Conservation (phyloP, 805 yeast species). For the Saccharomycopsis fermentans region DNA sequence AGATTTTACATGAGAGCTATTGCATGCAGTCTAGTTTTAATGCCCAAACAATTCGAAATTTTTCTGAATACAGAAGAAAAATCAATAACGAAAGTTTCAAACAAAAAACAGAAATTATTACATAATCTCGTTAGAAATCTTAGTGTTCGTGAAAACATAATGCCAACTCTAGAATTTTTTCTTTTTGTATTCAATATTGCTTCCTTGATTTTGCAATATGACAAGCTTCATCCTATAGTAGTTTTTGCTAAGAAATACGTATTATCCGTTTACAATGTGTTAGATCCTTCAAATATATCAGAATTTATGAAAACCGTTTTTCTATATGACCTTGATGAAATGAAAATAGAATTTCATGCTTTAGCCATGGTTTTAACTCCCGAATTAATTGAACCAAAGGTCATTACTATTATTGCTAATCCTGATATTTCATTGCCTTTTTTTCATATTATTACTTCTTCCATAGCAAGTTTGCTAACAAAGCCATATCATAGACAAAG, state of each 20-base stretch:
- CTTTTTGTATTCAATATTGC: constrained; percentile 13
- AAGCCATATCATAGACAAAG: constrained; percentile 13
- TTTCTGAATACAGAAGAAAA: constrained; percentile 1
- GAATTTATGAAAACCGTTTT: neutral
- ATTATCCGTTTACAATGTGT: constrained; percentile 5
- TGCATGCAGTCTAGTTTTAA: constrained; percentile 10
- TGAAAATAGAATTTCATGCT: constrained; percentile 15
- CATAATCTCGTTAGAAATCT: constrained; percentile 5
- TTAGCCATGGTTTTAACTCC: constrained; percentile 15
- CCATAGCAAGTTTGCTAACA: constrained; percentile 7
- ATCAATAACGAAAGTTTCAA: neutral
- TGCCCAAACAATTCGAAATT: constrained; percentile 15
- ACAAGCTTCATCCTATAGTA: constrained; percentile 13
- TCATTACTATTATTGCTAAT: constrained; percentile 13
- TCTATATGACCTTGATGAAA: constrained; percentile 10
- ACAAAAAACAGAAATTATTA: constrained; percentile 15
- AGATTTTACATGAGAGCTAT: constrained; percentile 11
- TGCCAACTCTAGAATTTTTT: constrained; percentile 15
- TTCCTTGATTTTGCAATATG: constrained; percentile 11
- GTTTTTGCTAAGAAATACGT: constrained; percentile 7
- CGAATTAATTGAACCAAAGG: constrained; percentile 15
- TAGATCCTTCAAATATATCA: constrained; percentile 12
- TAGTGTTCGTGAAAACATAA: constrained; percentile 9
- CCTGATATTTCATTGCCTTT: constrained; percentile 15
- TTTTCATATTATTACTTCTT: constrained; percentile 11